Conservation (phyloP, 2,329 filamentous ascomycete species). For the Paecilomyces variotii region DNA sequence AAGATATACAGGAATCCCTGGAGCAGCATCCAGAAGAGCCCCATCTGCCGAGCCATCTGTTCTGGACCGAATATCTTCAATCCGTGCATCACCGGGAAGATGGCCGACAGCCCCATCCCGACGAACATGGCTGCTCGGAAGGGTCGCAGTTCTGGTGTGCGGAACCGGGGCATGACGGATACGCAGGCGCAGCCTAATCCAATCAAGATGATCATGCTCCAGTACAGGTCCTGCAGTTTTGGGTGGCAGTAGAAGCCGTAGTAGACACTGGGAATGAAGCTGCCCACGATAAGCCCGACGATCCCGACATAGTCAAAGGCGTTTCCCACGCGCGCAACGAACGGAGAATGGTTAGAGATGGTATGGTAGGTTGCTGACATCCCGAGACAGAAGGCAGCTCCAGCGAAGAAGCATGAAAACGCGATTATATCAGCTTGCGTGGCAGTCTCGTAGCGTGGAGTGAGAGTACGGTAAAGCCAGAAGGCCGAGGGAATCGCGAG, state of each 20-base stretch:
- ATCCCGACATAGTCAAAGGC: constrained; percentile 94
- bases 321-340: constrained; percentile 75
- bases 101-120: constrained; percentile 71
- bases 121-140: constrained; percentile 88
- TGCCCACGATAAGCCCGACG: constrained; percentile 82
- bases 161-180: constrained; percentile 73
- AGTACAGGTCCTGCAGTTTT: constrained; percentile 60
- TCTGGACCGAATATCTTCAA: constrained; percentile 57
- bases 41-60: constrained; percentile 64
- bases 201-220: constrained; percentile 68
- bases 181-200: constrained; percentile 69
- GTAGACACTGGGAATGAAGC: constrained; percentile 79
- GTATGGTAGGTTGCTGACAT: constrained; percentile 83
- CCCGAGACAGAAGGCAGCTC: constrained; percentile 63
- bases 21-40: constrained; percentile 68
- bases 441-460: constrained; percentile 59
- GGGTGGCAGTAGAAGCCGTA: constrained; percentile 74
- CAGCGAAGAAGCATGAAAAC: constrained; percentile 71
- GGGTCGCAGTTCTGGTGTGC: constrained; percentile 73
- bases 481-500: constrained; percentile 46
- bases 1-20: constrained; percentile 79
- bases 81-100: constrained; percentile 77
- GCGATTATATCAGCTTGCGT: constrained; percentile 57
- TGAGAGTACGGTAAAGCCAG: constrained; percentile 50
- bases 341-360: constrained; percentile 73